These are phyloP conservation scores for Nitzschia sp. DNA, from an alignment of 108 stramenopile genomes.

Conservation along the genomic window DNA sequence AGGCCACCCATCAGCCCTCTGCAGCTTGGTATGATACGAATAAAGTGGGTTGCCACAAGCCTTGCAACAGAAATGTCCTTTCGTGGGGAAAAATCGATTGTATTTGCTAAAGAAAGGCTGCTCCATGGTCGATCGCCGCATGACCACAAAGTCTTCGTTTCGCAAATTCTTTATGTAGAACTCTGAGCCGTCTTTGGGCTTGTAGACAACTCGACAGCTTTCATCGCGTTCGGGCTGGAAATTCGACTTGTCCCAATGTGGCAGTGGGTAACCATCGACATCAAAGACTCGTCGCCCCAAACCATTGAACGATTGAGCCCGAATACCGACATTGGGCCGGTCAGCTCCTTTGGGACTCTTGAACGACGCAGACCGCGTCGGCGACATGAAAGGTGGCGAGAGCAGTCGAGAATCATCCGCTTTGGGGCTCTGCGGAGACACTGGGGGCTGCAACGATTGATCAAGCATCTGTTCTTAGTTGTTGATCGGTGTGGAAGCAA, in stretches of 20 bases:
- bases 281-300: slow-evolving; percentile 29
- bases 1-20: slow-evolving; percentile 32
- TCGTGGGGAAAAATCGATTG: slow-evolving; percentile 32
- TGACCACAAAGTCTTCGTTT: slow-evolving; percentile 27
- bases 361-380: neutral
- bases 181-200: slow-evolving; percentile 28
- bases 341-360: neutral
- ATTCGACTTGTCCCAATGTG: slow-evolving; percentile 28
- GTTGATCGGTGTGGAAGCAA: no score
- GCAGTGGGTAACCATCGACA: slow-evolving; percentile 22
- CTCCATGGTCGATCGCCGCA: slow-evolving; percentile 16
- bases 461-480: no score
- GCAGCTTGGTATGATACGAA: slow-evolving; percentile 28
- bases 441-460: no score
- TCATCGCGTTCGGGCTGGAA: slow-evolving; percentile 33
- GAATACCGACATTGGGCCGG: neutral
- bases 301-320: neutral
- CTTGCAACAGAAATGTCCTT: slow-evolving; percentile 35
- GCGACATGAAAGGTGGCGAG: neutral
- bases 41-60: slow-evolving; percentile 38
- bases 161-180: slow-evolving; percentile 20
- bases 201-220: slow-evolving; percentile 30
- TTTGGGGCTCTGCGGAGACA: no score
- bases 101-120: slow-evolving; percentile 38
- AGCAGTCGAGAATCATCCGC: no score